Evolutionary conservation across 768 basidiomycete species (phyloP), one percentile per base, ranked within the genome.

Genomic region (Tylopilus subfusipes): DNA sequence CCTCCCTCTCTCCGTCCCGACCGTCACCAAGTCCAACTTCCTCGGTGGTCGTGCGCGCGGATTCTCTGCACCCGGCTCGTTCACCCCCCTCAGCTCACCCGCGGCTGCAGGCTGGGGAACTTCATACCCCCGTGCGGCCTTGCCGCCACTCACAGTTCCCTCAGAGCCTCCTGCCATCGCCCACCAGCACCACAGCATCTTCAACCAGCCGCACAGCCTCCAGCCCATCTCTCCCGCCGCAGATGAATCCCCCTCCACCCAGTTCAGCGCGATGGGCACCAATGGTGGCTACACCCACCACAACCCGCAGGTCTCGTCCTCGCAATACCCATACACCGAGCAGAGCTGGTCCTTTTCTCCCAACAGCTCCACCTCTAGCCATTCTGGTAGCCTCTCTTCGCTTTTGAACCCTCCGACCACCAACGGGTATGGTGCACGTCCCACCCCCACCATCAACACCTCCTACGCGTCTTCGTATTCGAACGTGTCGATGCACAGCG

Each of bases 121-220:
- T 48, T 79, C 71, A 52, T 84, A 82, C 73, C 68, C 82, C 54
- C 81, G 86, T 47, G 76, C 81, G 50, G 80, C 83, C 24, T 77
- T 93, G 48, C 91, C 90, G 27, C 90, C 90, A 25, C 80, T 93
- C 51, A 90, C 85, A 47, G 90, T 92, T 45, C 91, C 90, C 50
- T 85, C 86, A 25, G 88, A 90, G 50, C 79, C 86, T 18, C 79
- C 82, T 7, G 76, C 85, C 54, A 67, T 86, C 54, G 77, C 81
- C 5, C 82, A 85, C 12, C 38, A 85, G n/a, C 38, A 77, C 63
- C 76, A 73, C 57, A 73, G 69, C 67, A 73, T 86, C 61, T 87
- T 86, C 71, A 78, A 73, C 64, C 79, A 84, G 58, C 80, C 83
- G 7, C 68, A 69, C 68, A 76, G 77, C 38, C 75, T 87, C 31